A percentile compares a stretch with the other conserved stretches of the same genome.
Evolutionary conservation across 345 rosid species (phyloP).

Genomic region (Camelina hispida): DNA sequence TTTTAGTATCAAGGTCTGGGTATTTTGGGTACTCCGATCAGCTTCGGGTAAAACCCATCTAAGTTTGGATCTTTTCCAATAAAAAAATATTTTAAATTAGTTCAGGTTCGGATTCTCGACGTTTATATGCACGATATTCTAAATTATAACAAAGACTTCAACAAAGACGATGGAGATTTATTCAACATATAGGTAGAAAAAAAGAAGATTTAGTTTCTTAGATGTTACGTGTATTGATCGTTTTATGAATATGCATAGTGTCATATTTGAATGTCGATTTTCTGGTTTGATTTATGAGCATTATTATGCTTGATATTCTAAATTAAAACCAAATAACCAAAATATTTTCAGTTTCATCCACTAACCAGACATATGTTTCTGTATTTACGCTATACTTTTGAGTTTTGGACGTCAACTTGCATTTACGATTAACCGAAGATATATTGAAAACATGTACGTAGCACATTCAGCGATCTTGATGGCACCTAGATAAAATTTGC

Average conservation of each 20-base stretch:
- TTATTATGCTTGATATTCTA: not conserved
- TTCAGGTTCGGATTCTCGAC: too few relatives aligned
- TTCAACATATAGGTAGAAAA: not conserved
- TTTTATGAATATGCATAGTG: not conserved
- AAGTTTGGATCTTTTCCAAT: too few relatives aligned
- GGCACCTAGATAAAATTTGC: slow-evolving; percentile 4
- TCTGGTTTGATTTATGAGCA: not conserved
- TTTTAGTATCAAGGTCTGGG: too few relatives aligned
- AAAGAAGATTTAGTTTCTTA: not conserved
- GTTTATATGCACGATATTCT: too few relatives aligned
- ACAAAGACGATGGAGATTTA: not conserved
- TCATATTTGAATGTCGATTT: not conserved
- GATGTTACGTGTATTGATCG: not conserved
- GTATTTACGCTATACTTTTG: not conserved
- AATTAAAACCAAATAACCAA: not conserved
- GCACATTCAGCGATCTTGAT: not conserved
- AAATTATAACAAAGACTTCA: too few relatives aligned
- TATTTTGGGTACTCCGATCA: too few relatives aligned
- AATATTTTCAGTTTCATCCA: not conserved
- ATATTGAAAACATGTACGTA: not conserved
- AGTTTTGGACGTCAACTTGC: slow-evolving; percentile 3
- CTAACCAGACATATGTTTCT: not conserved
- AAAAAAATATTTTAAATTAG: too few relatives aligned
- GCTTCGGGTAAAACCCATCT: too few relatives aligned
- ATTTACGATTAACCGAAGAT: not conserved